Base-by-base conservation (phyloP, 495 filamentous ascomycete species). In the Parmelia sp. region DNA sequence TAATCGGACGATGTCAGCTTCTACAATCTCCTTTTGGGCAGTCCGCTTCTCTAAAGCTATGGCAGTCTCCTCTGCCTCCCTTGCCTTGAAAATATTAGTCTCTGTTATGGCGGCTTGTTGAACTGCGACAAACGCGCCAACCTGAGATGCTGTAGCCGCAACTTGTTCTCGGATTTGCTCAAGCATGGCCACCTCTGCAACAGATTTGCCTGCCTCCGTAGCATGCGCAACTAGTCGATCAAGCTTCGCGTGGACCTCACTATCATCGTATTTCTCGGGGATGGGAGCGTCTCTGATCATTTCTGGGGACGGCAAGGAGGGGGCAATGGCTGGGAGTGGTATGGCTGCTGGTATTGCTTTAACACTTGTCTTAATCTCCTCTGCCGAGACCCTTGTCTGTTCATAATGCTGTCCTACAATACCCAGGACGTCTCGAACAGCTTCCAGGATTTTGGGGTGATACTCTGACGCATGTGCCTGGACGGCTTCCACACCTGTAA, bases 121-220 rank as follows among this genome's bases (percentile, higher is more conserved):
- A 4, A 83, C 80, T 14, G 85, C 82, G 44, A 97, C 83, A 76
- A 97, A 96, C 47, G 87, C 84, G n/a, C 86, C 86, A 68, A 99
- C 87, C 70, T 90, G 89, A 29, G 84, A 85, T 0, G 93, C 88
- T n/a, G 90, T 96, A 53, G 85, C 79, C 72, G 89, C 86, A 51
- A 99, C 91, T 66, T 96, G 88, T 69, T 88, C 81, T 71, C 96
- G 91, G 67, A 97, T 93, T 70, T 91, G 83, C 68, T 96, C 90
- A 12, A 99, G 82, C 58, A 90, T 88, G 65, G 88, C 87, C 60
- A 87, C 84, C 66, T 90, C 86, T 14, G 74, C 78, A 49, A 77
- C 72, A n/a, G 76, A 76, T n/a, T 77, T 73, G 29, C 57, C 74
- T 40, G 73, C 74, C 63, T 81, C 79, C 12, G 73, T 64, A n/a